Evolutionary conservation across 2,329 filamentous ascomycete species (phyloP).

Genomic region (Fusarium nelsonii): DNA sequence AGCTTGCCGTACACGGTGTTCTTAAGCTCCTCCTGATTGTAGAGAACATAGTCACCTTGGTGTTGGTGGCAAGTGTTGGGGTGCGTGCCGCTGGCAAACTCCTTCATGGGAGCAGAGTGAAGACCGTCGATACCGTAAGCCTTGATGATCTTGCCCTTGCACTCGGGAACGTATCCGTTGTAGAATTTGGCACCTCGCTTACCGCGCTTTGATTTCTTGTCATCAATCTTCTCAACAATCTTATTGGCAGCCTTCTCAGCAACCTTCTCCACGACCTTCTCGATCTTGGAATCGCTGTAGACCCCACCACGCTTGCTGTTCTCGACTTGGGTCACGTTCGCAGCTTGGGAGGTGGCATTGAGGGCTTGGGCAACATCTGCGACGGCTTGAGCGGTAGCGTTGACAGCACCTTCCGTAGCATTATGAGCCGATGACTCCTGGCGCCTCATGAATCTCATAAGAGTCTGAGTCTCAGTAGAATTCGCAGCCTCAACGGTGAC

Average conservation of each 20-base stretch:
- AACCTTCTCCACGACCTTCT: constrained; percentile 30
- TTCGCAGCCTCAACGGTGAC: background rate
- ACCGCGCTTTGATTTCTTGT: background rate
- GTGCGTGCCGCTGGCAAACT: constrained; percentile 24
- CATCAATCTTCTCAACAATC: constrained; percentile 18
- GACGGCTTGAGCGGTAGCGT: background rate
- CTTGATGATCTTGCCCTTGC: constrained; percentile 26
- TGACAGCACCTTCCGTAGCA: background rate
- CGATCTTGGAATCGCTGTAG: constrained; percentile 28
- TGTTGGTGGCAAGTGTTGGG: constrained; percentile 37
- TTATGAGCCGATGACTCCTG: background rate
- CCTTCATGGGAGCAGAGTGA: constrained; percentile 14
- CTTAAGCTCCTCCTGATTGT: constrained; percentile 34
- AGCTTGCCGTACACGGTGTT: constrained; percentile 25
- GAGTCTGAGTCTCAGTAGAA: background rate
- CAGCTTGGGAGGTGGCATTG: background rate
- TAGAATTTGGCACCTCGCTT: constrained; percentile 38
- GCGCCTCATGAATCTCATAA: constrained; percentile 3
- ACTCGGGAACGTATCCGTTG: constrained; percentile 32
- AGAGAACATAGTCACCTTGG: constrained; percentile 33
- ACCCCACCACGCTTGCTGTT: constrained; percentile 10
- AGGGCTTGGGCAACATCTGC: background rate
- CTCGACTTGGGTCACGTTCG: background rate
- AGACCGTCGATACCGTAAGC: constrained; percentile 23
- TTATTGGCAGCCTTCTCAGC: constrained; percentile 19